Evolutionary conservation across 2,329 filamentous ascomycete genomes (phyloP).

Genomic region (Stromatinia cepivora): DNA sequence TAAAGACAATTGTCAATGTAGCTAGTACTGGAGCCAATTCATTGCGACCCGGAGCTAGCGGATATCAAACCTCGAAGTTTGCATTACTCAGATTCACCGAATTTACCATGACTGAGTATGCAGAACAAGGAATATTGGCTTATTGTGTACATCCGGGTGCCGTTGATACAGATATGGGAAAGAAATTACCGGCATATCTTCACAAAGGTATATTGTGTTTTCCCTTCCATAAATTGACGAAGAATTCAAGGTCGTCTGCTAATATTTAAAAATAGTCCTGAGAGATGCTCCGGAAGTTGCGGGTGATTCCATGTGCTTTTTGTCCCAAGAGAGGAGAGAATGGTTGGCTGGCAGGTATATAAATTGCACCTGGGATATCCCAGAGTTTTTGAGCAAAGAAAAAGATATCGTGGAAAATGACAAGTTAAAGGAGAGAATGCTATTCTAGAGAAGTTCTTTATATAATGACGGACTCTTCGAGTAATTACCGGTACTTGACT

Average conservation of each 20-base stretch:
- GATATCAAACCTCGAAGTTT: slow-evolving; percentile 52
- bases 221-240: not conserved
- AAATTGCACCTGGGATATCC: slow-evolving; percentile 50
- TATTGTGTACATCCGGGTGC: slow-evolving; percentile 46
- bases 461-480: not conserved
- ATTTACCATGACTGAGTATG: slow-evolving; percentile 50
- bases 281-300: slow-evolving; percentile 45
- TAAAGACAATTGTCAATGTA: slow-evolving; percentile 51
- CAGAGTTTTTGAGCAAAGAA: slow-evolving; percentile 46
- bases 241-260: slow-evolving; percentile 7
- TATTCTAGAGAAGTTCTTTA: slow-evolving; percentile 23
- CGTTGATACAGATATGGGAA: slow-evolving; percentile 44
- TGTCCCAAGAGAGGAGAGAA: slow-evolving; percentile 45
- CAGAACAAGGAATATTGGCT: slow-evolving; percentile 45
- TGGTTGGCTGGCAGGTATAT: slow-evolving; percentile 51
- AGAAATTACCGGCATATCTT: slow-evolving; percentile 39
- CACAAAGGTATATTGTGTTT: slow-evolving; percentile 31
- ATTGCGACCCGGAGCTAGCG: slow-evolving; percentile 43
- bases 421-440: slow-evolving; percentile 41
- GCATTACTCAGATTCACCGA: slow-evolving; percentile 53
- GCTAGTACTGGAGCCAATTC: slow-evolving; percentile 47
- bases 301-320: slow-evolving; percentile 47
- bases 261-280: slow-evolving; percentile 30
- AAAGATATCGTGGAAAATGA: slow-evolving; percentile 46
- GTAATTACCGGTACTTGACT: no score